phyloP scores from a whole-genome alignment of 495 filamentous ascomycete genomes.

The Massariosphaeria phaeospora region DNA sequence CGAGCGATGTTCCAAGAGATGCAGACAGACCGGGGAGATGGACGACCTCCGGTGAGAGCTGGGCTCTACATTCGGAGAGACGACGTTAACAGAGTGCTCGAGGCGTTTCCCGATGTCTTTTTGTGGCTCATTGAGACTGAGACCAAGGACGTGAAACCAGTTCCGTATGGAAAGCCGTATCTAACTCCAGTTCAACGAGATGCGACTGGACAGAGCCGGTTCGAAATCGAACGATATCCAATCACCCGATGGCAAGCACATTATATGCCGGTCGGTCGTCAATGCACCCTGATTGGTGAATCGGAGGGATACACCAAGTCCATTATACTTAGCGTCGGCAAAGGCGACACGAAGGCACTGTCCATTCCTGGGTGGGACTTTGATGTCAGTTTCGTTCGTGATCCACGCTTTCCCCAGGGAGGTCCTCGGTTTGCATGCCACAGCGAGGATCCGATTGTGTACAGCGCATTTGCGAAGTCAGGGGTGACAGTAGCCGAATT shows the following conservation, averaged over 20 bases:
- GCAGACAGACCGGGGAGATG: too few relatives aligned
- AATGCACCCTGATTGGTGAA: not conserved
- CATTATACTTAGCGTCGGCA: not conserved
- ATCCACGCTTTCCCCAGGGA: not conserved
- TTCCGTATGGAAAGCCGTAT: too few relatives aligned
- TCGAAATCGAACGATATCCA: not conserved
- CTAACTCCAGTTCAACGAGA: too few relatives aligned
- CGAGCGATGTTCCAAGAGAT: too few relatives aligned
- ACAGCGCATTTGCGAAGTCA: not conserved
- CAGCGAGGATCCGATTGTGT: not conserved
- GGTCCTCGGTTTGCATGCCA: not conserved
- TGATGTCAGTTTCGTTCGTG: not conserved
- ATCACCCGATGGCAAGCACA: not conserved
- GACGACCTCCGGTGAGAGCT: too few relatives aligned
- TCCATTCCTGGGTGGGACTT: not conserved
- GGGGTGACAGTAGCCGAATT: not conserved
- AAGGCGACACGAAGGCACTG: not conserved
- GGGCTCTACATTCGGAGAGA: too few relatives aligned
- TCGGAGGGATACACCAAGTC: not conserved
- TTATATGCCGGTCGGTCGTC: not conserved
- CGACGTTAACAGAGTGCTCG: too few relatives aligned
- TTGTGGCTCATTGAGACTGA: too few relatives aligned
- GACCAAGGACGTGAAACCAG: too few relatives aligned
- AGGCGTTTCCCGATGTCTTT: too few relatives aligned
- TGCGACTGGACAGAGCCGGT: too few relatives aligned